Base-by-base conservation (phyloP, 495 filamentous ascomycete species). In the Penicillium parvum region DNA sequence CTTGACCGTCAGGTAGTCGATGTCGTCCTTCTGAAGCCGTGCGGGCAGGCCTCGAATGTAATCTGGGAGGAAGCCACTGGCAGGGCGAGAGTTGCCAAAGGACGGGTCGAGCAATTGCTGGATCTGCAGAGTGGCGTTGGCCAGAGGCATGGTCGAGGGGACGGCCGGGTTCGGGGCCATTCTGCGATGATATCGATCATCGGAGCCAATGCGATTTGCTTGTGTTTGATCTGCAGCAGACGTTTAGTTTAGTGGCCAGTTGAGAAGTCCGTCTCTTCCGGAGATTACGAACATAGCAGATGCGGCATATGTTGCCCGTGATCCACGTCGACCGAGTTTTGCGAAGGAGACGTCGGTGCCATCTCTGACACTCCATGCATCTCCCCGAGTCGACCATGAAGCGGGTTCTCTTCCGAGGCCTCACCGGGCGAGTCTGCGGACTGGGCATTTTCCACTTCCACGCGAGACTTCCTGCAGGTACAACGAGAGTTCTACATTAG, bases 1-100 rank as follows among this genome's bases (percentile, higher is more conserved):
- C 65, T 91, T 90, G 52, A 73, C 75, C 21, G 73, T 71, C 40
- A 92, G 73, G 56, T 88, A 91, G 20, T 79, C 72, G 32, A 90
- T 70, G 63, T 95, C 88, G 45, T 89, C 85, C 11, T 75, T 72
- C 3, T 78, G 76, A 37, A 90, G 78, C 34, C 79, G 77, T 4
- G 72, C 56, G 1, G 88, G 84, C 2, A 90, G 73, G 17, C 85
- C 80, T 52, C 85, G 80, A 56, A 92, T 79, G 58, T 86, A 95
- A 19, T 73, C 69, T 1, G 86, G 86, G 7, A 89, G 64, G 10
- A 64, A 57, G 36, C 60, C 60, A 30, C 50, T 58, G 10, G 53
- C 49, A 17, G 58, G 39, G 33, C 52, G 58, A 8, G 49, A 17
- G 29, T 49, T 65, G 21, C 52, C 65, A 44, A 69, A 67, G 14